Conservation (phyloP, 768 basidiomycete species). For the Mycena pura region DNA sequence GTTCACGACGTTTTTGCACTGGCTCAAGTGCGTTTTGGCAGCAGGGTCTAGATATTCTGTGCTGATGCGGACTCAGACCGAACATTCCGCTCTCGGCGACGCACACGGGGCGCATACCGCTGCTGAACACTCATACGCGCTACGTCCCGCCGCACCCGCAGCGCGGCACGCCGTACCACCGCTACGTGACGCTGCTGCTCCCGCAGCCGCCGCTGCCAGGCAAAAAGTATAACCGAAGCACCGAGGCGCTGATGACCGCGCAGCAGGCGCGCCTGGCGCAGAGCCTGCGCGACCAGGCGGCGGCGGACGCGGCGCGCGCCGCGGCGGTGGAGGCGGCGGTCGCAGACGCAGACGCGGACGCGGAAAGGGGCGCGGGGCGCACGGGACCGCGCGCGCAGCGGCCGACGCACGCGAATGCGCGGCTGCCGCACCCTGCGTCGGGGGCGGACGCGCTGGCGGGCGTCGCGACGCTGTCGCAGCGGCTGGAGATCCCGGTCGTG, state of each 20-base stretch:
- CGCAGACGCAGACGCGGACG: conserved; percentile 7
- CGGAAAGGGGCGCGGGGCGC: not conserved
- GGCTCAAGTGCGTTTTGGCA: conserved; percentile 71
- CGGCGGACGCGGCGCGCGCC: conserved; percentile 35
- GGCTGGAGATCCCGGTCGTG: conserved; percentile 56
- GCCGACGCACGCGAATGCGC: conserved; percentile 28
- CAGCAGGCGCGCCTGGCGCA: conserved; percentile 41
- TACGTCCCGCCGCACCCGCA: conserved; percentile 95
- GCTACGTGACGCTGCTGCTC: conserved; percentile 80
- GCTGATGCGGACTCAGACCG: conserved; percentile 54
- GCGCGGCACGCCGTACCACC: conserved; percentile 88
- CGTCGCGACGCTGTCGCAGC: conserved; percentile 27
- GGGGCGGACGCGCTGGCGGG: conserved; percentile 14
- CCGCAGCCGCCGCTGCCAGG: conserved; percentile 59
- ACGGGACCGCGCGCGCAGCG: not conserved
- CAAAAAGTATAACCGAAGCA: conserved; percentile 42
- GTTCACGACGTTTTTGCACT: conserved; percentile 82
- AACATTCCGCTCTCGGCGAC: conserved; percentile 79
- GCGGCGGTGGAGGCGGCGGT: conserved; percentile 41
- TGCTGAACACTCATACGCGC: conserved; percentile 62
- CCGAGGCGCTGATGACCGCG: conserved; percentile 42
- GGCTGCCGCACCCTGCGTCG: conserved; percentile 12
- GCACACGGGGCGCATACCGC: conserved; percentile 47
- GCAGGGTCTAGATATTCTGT: conserved; percentile 15
- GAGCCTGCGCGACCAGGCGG: conserved; percentile 13